Conservation (phyloP, 129 eudicot genomes). For the Rutidosis leptorrhynchoides region DNA sequence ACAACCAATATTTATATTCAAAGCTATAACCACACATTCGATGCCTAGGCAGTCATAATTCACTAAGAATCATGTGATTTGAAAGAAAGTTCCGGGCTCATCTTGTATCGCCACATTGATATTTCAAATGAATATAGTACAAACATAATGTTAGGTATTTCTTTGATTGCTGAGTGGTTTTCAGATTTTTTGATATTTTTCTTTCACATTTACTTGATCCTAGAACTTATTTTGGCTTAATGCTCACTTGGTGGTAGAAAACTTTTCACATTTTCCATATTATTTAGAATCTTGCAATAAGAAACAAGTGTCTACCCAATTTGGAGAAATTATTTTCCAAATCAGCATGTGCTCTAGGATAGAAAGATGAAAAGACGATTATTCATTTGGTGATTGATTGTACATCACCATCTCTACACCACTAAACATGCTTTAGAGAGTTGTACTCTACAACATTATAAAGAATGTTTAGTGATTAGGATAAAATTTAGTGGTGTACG, state of each 20-base stretch:
- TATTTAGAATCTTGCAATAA: constrained; percentile 25
- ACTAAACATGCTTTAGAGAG: no score
- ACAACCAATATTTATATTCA: constrained; percentile 18
- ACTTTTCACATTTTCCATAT: constrained; percentile 28
- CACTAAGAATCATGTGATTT: constrained; percentile 23
- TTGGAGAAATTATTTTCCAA: constrained; percentile 24
- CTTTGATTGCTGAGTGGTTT: constrained; percentile 17
- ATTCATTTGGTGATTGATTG: no score
- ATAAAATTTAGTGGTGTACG: no score
- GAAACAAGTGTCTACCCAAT: constrained; percentile 19
- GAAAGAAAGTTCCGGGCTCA: constrained; percentile 7
- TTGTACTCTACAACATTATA: no score
- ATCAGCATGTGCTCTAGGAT: constrained; percentile 28
- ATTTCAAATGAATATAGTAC: constrained; percentile 12
- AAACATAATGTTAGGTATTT: constrained; percentile 16
- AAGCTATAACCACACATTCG: constrained; percentile 24
- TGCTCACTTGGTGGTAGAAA: constrained; percentile 23
- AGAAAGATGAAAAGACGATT: constrained; percentile 4
- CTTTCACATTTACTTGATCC: constrained; percentile 9
- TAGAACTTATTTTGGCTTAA: constrained; percentile 13
- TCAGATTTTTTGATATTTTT: constrained; percentile 22
- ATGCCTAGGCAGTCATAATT: constrained; percentile 27
- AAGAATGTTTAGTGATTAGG: no score
- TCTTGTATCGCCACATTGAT: background rate
- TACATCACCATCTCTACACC: no score